A percentile compares a stretch with the other conserved stretches of the same genome.
These are phyloP conservation scores for Crataegus laevigata DNA, from an alignment of 306 rosid genomes.

Conservation along the genomic window DNA sequence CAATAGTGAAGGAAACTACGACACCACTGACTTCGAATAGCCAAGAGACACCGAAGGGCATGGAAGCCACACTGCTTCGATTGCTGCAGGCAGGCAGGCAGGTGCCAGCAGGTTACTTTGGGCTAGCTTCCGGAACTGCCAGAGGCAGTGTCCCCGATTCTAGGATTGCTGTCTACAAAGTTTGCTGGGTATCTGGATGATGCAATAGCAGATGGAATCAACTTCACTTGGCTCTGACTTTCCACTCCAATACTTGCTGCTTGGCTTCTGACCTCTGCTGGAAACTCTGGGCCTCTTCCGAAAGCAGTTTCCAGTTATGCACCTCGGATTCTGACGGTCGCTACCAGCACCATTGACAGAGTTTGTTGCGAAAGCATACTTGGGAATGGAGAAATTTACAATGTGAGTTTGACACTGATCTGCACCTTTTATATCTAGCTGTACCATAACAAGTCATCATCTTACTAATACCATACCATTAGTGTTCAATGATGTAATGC, in stretches of 20 bases:
- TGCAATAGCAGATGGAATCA: slow-evolving; percentile 28
- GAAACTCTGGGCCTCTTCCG: slow-evolving; percentile 22
- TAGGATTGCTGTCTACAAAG: slow-evolving; percentile 27
- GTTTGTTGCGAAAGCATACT: slow-evolving; percentile 20
- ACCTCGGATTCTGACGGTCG: slow-evolving; percentile 32
- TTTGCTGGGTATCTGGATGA: slow-evolving; percentile 22
- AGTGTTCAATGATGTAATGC: not conserved
- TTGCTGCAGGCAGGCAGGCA: slow-evolving; percentile 32
- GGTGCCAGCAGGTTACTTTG: slow-evolving; percentile 21
- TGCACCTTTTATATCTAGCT: not conserved
- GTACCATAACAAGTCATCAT: not conserved
- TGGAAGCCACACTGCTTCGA: slow-evolving; percentile 30
- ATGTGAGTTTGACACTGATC: not conserved
- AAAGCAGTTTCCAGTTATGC: slow-evolving; percentile 9
- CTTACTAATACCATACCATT: not conserved
- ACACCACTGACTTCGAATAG: slow-evolving; percentile 17
- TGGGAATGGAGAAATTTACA: slow-evolving; percentile 16
- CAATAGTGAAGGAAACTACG: not conserved
- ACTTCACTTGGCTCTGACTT: slow-evolving; percentile 4
- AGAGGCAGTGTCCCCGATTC: slow-evolving; percentile 24
- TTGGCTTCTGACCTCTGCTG: not conserved
- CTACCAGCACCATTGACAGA: slow-evolving; percentile 27
- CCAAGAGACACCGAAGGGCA: slow-evolving; percentile 28
- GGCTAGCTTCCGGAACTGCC: slow-evolving; percentile 25
- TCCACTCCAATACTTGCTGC: not conserved